A percentile compares a stretch with the other conserved stretches of the same genome.
These are phyloP conservation scores for Kazachstania taianensis DNA, from an alignment of 805 yeast genomes.

Conservation along the genomic window DNA sequence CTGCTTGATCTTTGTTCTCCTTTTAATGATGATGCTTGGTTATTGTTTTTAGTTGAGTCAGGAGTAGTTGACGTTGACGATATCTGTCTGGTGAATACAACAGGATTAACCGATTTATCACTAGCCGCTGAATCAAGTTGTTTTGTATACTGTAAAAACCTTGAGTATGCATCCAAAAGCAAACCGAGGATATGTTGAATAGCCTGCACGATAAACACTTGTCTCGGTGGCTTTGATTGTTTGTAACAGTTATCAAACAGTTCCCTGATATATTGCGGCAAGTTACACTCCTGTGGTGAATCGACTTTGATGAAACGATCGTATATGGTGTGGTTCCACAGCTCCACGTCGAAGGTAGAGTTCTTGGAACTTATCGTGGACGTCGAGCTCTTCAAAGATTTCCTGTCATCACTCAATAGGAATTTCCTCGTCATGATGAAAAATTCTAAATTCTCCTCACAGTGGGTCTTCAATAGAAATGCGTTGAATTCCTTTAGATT, in stretches of 20 bases:
- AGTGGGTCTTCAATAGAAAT: conserved; percentile 19
- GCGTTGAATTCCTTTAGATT: conserved; percentile 15
- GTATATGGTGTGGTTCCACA: conserved; percentile 21
- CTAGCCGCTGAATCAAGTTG: too few relatives aligned
- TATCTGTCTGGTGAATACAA: too few relatives aligned
- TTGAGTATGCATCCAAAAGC: conserved; percentile 21
- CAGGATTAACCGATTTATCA: too few relatives aligned
- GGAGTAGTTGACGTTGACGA: too few relatives aligned
- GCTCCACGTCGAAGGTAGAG: conserved; percentile 7
- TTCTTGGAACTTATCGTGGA: too few relatives aligned
- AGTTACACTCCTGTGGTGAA: conserved; percentile 25
- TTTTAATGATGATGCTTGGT: too few relatives aligned
- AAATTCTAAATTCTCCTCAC: conserved; percentile 27
- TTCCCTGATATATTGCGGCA: conserved; percentile 19
- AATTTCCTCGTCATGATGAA: conserved; percentile 11
- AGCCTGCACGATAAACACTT: conserved; percentile 14
- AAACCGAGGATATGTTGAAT: conserved; percentile 19
- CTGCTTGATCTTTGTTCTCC: too few relatives aligned
- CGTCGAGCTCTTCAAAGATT: background rate
- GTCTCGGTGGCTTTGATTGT: conserved; percentile 11
- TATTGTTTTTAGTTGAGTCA: too few relatives aligned
- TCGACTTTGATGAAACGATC: conserved; percentile 17
- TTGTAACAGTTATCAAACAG: conserved; percentile 15
- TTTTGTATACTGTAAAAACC: conserved; percentile 7
- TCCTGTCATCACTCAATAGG: conserved; percentile 4